Evolutionary conservation across 1,284 basidiomycete genomes (phyloP).

Genomic region (Sporisorium scitamineum): DNA sequence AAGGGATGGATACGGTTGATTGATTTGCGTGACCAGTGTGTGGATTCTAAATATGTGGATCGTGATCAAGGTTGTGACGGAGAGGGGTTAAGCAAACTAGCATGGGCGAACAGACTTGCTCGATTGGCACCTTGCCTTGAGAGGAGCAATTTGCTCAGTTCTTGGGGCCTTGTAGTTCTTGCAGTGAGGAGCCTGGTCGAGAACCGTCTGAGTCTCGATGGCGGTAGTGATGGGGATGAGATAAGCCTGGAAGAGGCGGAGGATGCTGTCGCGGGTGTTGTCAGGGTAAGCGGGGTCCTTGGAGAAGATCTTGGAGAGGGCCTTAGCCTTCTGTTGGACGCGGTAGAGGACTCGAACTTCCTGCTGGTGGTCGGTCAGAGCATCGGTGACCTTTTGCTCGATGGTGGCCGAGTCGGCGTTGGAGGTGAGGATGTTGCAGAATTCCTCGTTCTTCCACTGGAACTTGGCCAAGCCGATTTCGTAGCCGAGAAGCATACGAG

Average conservation of each 20-base stretch:
- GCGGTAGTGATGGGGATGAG: slow-evolving; percentile 36
- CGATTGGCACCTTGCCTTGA: not conserved
- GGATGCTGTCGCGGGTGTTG: not conserved
- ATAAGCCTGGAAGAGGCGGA: slow-evolving; percentile 40
- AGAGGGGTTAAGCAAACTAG: too few species aligned
- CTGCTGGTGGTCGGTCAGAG: slow-evolving; percentile 14
- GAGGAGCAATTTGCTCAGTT: not conserved
- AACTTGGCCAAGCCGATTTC: slow-evolving; percentile 23
- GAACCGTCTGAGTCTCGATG: slow-evolving; percentile 10
- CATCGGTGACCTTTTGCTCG: not conserved
- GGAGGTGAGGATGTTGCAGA: slow-evolving; percentile 10
- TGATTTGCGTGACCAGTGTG: not conserved
- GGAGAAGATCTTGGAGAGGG: not conserved
- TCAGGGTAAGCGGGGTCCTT: slow-evolving; percentile 3
- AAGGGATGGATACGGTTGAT: slow-evolving; percentile 5
- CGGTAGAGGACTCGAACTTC: slow-evolving; percentile 11
- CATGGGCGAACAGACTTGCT: not conserved
- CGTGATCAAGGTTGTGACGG: not conserved
- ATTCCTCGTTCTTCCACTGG: not conserved
- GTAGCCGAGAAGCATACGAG: slow-evolving; percentile 15
- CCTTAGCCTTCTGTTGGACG: slow-evolving; percentile 16
- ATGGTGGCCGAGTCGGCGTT: not conserved
- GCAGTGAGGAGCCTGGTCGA: slow-evolving; percentile 4
- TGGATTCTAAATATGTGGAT: not conserved
- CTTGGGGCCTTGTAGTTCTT: not conserved